Conservation (phyloP, 2,329 filamentous ascomycete species). For the Aureobasidium mangrovei region DNA sequence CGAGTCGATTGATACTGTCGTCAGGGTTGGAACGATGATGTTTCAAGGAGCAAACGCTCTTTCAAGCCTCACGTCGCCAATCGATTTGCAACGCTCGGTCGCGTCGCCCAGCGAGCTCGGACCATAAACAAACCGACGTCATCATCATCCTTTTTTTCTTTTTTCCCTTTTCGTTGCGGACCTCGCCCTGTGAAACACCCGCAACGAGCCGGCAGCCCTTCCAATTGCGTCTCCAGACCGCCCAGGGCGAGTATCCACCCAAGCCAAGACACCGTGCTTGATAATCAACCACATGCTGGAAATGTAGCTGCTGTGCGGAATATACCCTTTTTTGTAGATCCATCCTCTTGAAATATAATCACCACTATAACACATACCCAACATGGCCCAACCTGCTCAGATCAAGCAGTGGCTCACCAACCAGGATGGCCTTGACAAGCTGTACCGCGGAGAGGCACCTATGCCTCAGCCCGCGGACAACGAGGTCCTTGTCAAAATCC, state of each 20-base stretch:
- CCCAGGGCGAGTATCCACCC: too few relatives aligned
- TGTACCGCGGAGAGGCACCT: conserved; percentile 23
- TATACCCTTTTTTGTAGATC: background rate
- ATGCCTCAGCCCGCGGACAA: conserved; percentile 16
- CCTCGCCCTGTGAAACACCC: background rate
- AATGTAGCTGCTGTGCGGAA: background rate
- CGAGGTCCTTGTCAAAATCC: conserved; percentile 44
- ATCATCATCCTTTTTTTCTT: too few relatives aligned
- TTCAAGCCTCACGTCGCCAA: background rate
- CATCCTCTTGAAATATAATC: too few relatives aligned
- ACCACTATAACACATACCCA: background rate
- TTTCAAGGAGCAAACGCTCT: conserved; percentile 1
- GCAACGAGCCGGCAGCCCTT: too few relatives aligned
- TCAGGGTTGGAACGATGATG: background rate
- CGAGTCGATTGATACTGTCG: background rate
- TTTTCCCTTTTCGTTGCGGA: too few relatives aligned
- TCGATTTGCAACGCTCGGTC: background rate
- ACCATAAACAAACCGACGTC: background rate
- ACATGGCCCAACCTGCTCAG: conserved; percentile 16
- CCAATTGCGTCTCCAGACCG: too few relatives aligned
- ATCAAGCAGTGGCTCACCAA: conserved; percentile 35
- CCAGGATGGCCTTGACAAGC: conserved; percentile 36
- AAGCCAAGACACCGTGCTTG: background rate
- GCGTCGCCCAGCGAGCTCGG: background rate
- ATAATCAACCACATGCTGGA: background rate